Base-by-base conservation (phyloP, 2,329 filamentous ascomycete genomes). In the Ceratocystis eucalypticola region DNA sequence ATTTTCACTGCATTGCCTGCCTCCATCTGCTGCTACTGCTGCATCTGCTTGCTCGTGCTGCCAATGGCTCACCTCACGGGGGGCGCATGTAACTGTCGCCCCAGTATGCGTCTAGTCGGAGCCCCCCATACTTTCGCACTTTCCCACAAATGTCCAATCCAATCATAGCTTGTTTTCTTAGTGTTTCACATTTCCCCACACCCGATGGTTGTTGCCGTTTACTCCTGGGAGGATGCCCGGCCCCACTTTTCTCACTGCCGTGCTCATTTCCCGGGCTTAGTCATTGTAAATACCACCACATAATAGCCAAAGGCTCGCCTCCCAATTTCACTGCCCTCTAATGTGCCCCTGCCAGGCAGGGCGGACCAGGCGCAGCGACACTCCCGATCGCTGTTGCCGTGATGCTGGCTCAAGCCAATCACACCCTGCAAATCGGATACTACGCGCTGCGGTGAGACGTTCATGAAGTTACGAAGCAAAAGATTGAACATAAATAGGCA, bases 211-310 rank as follows among this genome's bases (percentile, higher is more conserved):
- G 28, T 25, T 33, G 55, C 55, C 55, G 55, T 12, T 7, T 15
- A 15, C 55, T 59, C 5, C 55, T 37, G 22, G 28, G 1, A 37
- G 55, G 30, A 59, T 59, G 2, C 64, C 33, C 65, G 64, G 50
- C 65, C 65, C 61, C 68, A 65, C 67, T 67, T 69, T 61, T 28
- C 67, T 57, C 64, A 69, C 67, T 73, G 70, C 71, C 72, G 72
- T 71, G 68, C 67, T 69, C 41, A 20, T 10, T 68, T 61, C 62
- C 67, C 67, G 53, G 55, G 5, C 4, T 59, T 10, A 17, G 15
- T 22, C 1, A 3, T 12, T 6, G 48, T 33, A 20, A 59, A 59
- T 25, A 30, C 15, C 15, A 22, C 20, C 28, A 50, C 53, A 33
- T n/a, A 7, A 28, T 20, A 37, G 55, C 10, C 55, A 59, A 59